phyloP scores from a whole-genome alignment of 2,329 filamentous ascomycete species.

The Beauveria brongniartii region DNA sequence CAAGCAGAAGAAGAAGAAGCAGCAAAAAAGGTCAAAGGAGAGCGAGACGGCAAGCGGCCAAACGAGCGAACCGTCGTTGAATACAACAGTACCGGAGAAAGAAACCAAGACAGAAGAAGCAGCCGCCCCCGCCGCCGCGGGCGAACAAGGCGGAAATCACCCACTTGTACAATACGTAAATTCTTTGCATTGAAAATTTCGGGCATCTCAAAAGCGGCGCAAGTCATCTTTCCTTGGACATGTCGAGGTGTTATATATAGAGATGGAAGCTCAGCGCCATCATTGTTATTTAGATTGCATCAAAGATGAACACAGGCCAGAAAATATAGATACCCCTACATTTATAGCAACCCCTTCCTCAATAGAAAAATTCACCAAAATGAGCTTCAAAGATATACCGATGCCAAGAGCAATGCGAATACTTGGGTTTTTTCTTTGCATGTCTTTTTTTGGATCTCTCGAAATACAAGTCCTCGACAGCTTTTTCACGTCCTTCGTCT shows the following conservation, averaged over 20 bases:
- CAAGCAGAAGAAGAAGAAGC: neutral
- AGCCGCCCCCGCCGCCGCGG: neutral
- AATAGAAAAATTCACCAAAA: no score
- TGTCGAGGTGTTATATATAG: neutral
- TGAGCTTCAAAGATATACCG: no score
- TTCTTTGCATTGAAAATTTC: neutral
- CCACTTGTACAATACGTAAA: constrained; percentile 9
- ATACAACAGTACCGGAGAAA: neutral
- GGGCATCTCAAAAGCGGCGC: no score
- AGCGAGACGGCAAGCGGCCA: neutral
- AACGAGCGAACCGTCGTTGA: neutral
- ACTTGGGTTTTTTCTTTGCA: neutral
- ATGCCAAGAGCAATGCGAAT: neutral
- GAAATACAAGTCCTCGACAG: neutral
- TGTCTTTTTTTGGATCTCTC: neutral
- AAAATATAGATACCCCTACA: constrained; percentile 1
- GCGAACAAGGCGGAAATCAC: neutral
- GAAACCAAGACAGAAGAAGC: neutral
- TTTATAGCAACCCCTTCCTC: neutral
- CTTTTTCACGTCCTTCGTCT: neutral
- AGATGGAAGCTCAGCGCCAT: neutral
- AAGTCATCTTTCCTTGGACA: no score
- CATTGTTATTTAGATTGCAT: neutral
- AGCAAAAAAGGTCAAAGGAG: neutral
- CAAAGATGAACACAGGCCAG: neutral